Evolutionary conservation across 495 filamentous ascomycete genomes (phyloP).

Genomic region (Lophiotrema nucula): DNA sequence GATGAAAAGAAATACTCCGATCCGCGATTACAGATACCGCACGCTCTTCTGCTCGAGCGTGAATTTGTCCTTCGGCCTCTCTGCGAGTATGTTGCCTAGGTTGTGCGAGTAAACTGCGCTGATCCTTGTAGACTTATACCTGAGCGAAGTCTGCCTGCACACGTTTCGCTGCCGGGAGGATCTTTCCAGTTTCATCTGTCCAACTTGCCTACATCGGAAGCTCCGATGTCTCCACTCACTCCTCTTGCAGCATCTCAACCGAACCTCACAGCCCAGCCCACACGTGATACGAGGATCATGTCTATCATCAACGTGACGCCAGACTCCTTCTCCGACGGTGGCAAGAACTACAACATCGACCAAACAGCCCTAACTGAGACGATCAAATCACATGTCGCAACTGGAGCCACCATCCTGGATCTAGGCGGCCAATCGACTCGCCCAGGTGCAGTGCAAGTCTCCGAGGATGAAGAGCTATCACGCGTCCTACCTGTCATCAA

Average conservation of each 20-base stretch:
- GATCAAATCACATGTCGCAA: constrained; percentile 54
- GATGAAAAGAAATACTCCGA: constrained; percentile 64
- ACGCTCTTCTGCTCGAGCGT: constrained; percentile 80
- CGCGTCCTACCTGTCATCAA: constrained; percentile 76
- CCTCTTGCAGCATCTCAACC: constrained; percentile 60
- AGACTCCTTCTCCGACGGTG: constrained; percentile 96
- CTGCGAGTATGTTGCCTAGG: constrained; percentile 63
- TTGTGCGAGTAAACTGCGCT: background rate
- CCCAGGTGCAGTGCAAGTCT: constrained; percentile 65
- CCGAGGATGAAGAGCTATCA: constrained; percentile 67
- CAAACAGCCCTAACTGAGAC: constrained; percentile 48
- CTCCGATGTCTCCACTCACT: constrained; percentile 65
- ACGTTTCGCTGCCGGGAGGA: background rate
- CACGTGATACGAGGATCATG: constrained; percentile 78
- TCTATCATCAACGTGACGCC: constrained; percentile 93
- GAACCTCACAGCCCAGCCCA: constrained; percentile 61
- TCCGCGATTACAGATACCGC: constrained; percentile 76
- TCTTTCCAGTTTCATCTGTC: constrained; percentile 58
- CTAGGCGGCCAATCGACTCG: constrained; percentile 91
- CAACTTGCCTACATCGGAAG: constrained; percentile 53
- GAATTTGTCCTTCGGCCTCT: constrained; percentile 92
- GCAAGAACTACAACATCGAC: constrained; percentile 51
- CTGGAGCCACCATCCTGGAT: constrained; percentile 82
- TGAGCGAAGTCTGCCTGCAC: constrained; percentile 12
- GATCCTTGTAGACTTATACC: constrained; percentile 35